Evolutionary conservation across 2,329 filamentous ascomycete species (phyloP).

Genomic region (Tolypocladium amazonense): DNA sequence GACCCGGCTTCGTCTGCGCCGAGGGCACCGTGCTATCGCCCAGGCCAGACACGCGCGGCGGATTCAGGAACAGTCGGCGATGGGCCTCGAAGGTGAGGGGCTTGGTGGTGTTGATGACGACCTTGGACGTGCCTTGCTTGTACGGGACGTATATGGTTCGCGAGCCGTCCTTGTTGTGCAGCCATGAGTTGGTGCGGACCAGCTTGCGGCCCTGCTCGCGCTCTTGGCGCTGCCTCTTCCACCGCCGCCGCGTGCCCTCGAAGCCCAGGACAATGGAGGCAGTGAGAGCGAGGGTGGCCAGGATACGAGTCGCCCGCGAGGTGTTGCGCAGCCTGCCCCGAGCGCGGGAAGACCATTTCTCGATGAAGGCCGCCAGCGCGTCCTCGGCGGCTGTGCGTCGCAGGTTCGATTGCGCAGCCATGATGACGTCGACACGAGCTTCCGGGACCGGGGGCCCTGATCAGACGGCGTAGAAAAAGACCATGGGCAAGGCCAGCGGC

Average conservation of each 20-base stretch:
- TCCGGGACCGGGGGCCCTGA: background rate
- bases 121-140: constrained; percentile 77
- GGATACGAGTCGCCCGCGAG: constrained; percentile 59
- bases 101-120: constrained; percentile 84
- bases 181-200: constrained; percentile 81
- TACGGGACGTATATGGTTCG: constrained; percentile 93
- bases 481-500: background rate
- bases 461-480: background rate
- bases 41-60: constrained; percentile 71
- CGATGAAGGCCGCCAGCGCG: constrained; percentile 52
- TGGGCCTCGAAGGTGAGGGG: constrained; percentile 94
- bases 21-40: constrained; percentile 69
- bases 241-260: constrained; percentile 71
- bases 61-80: constrained; percentile 82
- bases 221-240: constrained; percentile 63
- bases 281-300: constrained; percentile 66
- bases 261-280: constrained; percentile 69
- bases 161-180: constrained; percentile 89
- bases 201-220: constrained; percentile 73
- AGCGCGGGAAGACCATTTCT: constrained; percentile 46
- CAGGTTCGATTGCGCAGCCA: constrained; percentile 85
- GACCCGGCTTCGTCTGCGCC: constrained; percentile 80
- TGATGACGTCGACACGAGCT: constrained; percentile 23
- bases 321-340: constrained; percentile 48
- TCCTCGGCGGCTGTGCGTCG: constrained; percentile 54